Evolutionary conservation across 2,329 filamentous ascomycete species (phyloP).

Genomic region (Alternaria metachromatica): DNA sequence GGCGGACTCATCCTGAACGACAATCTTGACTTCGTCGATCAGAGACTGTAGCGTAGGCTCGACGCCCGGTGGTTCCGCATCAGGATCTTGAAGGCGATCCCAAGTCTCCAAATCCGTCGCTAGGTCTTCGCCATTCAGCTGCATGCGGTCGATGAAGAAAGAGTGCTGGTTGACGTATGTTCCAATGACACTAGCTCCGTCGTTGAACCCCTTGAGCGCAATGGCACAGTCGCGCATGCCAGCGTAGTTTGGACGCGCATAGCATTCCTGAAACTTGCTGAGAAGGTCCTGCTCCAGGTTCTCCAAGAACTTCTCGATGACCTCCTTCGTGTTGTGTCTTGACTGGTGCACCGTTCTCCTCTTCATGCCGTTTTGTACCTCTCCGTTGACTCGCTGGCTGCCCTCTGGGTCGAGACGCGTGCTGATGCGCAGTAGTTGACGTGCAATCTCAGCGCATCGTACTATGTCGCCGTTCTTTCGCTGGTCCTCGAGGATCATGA

Average conservation of each 20-base stretch:
- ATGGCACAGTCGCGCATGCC: conserved; percentile 98
- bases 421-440: conserved; percentile 92
- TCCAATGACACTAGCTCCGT: conserved; percentile 92
- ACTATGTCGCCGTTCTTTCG: conserved; percentile 90
- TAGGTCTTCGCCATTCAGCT: conserved; percentile 87
- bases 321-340: conserved; percentile 75
- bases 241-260: conserved; percentile 91
- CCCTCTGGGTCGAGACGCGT: conserved; percentile 82
- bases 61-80: conserved; percentile 87
- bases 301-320: conserved; percentile 96
- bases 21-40: conserved; percentile 91
- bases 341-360: conserved; percentile 43
- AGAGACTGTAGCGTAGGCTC: conserved; percentile 92
- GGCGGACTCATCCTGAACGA: conserved; percentile 95
- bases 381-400: conserved; percentile 50
- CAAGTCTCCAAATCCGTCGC: conserved; percentile 74
- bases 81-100: conserved; percentile 93
- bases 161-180: conserved; percentile 98
- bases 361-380: conserved; percentile 58
- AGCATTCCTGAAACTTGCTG: conserved; percentile 97
- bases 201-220: conserved; percentile 94
- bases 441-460: conserved; percentile 88
- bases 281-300: conserved; percentile 93
- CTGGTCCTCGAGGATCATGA: conserved; percentile 87
- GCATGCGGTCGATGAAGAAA: conserved; percentile 97